Evolutionary conservation across 2,329 filamentous ascomycete genomes (phyloP).

Genomic region (Aspergillus sp.): DNA sequence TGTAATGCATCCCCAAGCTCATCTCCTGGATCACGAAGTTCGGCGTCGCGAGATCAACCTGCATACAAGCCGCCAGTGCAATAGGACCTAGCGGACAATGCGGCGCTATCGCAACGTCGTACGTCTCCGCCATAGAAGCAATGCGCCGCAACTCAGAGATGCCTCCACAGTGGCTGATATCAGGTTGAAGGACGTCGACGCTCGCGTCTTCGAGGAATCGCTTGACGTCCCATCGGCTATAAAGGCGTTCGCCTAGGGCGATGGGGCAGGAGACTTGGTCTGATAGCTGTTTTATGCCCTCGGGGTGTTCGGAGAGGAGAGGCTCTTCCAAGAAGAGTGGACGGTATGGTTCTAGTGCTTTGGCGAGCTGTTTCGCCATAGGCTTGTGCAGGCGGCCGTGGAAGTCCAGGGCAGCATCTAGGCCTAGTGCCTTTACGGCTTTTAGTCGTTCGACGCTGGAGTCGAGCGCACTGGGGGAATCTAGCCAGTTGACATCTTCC

Average conservation of each 20-base stretch:
- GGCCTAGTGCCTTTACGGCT: constrained; percentile 68
- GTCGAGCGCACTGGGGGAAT: constrained; percentile 68
- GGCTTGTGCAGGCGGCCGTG: constrained; percentile 77
- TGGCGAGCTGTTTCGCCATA: constrained; percentile 79
- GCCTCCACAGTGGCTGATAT: constrained; percentile 72
- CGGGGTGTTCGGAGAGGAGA: constrained; percentile 69
- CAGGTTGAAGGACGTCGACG: constrained; percentile 74
- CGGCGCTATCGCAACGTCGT: constrained; percentile 73
- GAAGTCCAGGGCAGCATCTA: constrained; percentile 77
- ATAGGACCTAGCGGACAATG: constrained; percentile 76
- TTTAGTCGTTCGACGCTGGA: constrained; percentile 69
- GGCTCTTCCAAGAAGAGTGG: constrained; percentile 79
- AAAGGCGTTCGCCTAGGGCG: constrained; percentile 72
- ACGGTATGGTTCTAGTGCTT: constrained; percentile 66
- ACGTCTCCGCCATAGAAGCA: constrained; percentile 72
- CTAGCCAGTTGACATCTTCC: constrained; percentile 75
- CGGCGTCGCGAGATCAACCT: constrained; percentile 63
- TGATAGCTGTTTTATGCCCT: constrained; percentile 66
- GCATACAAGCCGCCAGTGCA: constrained; percentile 71
- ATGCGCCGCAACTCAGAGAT: constrained; percentile 74
- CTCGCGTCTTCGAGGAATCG: constrained; percentile 70
- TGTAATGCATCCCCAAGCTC: constrained; percentile 81
- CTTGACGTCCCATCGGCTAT: constrained; percentile 74
- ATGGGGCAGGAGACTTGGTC: constrained; percentile 66
- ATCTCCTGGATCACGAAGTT: constrained; percentile 80